Conservation (phyloP, 345 rosid genomes). For the Nephelium lappaceum region DNA sequence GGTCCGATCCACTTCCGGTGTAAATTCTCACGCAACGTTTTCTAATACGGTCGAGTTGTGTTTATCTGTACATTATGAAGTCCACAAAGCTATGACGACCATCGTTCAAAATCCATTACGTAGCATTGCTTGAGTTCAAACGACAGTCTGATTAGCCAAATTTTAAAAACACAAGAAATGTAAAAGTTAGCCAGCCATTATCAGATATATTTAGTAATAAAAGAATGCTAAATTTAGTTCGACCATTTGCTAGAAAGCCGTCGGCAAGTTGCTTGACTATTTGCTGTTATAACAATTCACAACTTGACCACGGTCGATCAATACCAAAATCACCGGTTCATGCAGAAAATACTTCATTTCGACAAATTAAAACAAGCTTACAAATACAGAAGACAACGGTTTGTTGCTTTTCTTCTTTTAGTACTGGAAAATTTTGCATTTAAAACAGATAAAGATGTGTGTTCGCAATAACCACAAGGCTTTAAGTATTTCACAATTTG, state of each 20-base stretch:
- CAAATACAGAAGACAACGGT: neutral
- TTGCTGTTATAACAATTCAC: too few species aligned
- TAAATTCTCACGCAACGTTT: slow-evolving; percentile 21
- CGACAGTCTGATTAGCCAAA: neutral
- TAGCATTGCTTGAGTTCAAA: too few species aligned
- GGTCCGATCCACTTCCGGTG: slow-evolving; percentile 44
- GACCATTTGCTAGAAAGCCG: too few species aligned
- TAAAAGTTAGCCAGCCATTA: neutral
- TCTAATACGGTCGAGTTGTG: neutral
- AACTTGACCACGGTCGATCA: neutral
- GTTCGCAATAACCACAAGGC: neutral
- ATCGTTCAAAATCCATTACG: neutral
- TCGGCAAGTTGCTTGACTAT: neutral
- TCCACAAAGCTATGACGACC: neutral
- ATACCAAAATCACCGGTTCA: neutral
- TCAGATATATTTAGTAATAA: neutral
- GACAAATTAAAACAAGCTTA: neutral
- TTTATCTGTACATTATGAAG: neutral
- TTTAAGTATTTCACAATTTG: slow-evolving; percentile 4
- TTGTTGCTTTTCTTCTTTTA: too few species aligned
- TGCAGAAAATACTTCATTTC: neutral
- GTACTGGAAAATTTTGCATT: neutral
- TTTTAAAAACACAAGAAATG: neutral
- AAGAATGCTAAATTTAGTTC: too few species aligned
- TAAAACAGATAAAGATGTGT: too few species aligned